Evolutionary conservation across 1,139 yeast species (phyloP).

Genomic region (Taphrina wiesneri): DNA sequence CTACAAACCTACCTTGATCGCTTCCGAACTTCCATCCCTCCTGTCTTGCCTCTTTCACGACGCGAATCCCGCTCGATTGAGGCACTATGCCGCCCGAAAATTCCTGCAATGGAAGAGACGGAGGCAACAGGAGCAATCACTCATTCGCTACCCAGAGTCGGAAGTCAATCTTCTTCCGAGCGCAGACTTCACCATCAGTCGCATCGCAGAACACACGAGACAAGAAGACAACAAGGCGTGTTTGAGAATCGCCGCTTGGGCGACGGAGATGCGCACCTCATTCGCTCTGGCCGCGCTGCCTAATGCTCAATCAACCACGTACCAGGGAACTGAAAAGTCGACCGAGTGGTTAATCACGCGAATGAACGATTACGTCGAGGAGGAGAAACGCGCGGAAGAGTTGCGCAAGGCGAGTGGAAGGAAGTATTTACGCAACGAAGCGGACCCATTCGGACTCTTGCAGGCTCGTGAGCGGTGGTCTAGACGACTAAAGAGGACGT

Average conservation of each 20-base stretch:
- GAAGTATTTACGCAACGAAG: not conserved
- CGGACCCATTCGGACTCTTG: conserved; percentile 17
- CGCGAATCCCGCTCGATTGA: conserved; percentile 17
- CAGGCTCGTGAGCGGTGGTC: conserved; percentile 7
- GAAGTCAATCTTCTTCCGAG: conserved; percentile 9
- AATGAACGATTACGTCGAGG: not conserved
- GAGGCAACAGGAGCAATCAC: not conserved
- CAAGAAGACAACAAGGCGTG: conserved; percentile 13
- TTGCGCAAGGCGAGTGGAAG: conserved; percentile 1
- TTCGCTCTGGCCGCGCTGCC: conserved; percentile 10
- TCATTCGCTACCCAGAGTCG: not conserved
- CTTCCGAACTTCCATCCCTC: conserved; percentile 5
- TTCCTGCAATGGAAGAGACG: conserved; percentile 18
- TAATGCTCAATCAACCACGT: not conserved
- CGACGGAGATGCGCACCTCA: conserved; percentile 24
- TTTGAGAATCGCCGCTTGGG: conserved; percentile 27
- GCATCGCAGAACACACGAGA: conserved; percentile 27
- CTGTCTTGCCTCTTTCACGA: conserved; percentile 6
- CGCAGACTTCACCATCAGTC: conserved; percentile 23
- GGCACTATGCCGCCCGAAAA: conserved; percentile 27
- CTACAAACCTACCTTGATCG: not conserved
- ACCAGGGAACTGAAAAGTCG: not conserved
- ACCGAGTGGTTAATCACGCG: conserved; percentile 17
- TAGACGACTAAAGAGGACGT: not conserved
- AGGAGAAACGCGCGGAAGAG: not conserved